Evolutionary conservation across 139 green algal genomes (phyloP), one percentile per base, ranked within the genome.

Genomic region (Chlorella sp.): DNA sequence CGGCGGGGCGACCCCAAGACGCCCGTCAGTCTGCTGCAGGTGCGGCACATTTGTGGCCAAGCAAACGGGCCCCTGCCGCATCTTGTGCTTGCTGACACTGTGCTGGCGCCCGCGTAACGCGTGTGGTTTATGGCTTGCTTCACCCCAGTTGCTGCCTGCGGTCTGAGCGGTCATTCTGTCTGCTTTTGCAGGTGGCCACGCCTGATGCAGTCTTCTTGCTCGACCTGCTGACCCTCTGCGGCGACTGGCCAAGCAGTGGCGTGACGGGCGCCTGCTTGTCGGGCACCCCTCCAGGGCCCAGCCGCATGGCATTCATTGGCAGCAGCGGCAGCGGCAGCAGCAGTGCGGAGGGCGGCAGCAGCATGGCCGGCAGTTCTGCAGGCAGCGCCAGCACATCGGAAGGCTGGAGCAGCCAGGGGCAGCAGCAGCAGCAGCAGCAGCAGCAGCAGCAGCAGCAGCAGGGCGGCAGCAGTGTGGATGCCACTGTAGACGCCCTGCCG

Each of bases 151-250:
- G n/a, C n/a, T n/a, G n/a, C n/a, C n/a, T n/a, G n/a, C n/a, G n/a
- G n/a, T n/a, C n/a, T n/a, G n/a, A n/a, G n/a, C n/a, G n/a, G n/a
- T n/a, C n/a, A n/a, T n/a, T n/a, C n/a, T n/a, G n/a, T 11, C 11
- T 11, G 7, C 46, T 54, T 60, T 60, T 60, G 51, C 51, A 90
- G 76, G 38, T 90, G 36, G 84, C 74, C 56, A 86, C 64, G 9
- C 64, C 48, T 4, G 44, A 38, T 1, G 26, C 43, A 28, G 84
- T 87, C 1, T 90, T 87, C 46, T 43, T 90, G 6, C 77, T 90
- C 0, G 87, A 90, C 36, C 54, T 90, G 84, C 87, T 86, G n/a
- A 51, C 65, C 9, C 69, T 90, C 6, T 90, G 87, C 51, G n/a
- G 74, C 46, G 11, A 60, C 51, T 16, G 11, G 16, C 51, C 9